These are phyloP conservation scores for Tephrocybe sp. DNA, from an alignment of 768 basidiomycete species.

Conservation along the genomic window DNA sequence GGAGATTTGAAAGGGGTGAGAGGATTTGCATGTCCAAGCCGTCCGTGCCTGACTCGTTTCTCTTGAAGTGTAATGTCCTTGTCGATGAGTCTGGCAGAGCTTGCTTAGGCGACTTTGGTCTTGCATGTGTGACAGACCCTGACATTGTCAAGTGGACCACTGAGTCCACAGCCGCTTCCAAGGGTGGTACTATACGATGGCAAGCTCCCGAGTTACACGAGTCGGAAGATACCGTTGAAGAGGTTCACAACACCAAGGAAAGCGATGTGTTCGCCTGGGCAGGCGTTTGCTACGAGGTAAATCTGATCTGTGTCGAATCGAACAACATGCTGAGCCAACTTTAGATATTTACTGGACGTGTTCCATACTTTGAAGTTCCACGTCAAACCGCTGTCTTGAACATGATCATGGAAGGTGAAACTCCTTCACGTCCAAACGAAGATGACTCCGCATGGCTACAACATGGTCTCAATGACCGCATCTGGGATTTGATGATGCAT, in stretches of 20 bases:
- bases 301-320: too few species aligned
- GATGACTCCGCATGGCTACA: neutral
- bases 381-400: neutral
- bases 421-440: neutral
- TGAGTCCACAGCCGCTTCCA: neutral
- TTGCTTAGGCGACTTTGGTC: neutral
- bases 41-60: too few species aligned
- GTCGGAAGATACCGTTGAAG: neutral
- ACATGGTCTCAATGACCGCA: too few species aligned
- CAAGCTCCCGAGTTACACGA: neutral
- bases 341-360: neutral
- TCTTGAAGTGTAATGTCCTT: neutral
- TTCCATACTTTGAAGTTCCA: neutral
- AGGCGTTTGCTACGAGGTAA: constrained; percentile 3
- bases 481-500: too few species aligned
- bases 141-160: neutral
- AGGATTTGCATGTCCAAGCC: neutral
- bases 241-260: neutral
- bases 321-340: too few species aligned
- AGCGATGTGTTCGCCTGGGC: constrained; percentile 9
- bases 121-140: neutral
- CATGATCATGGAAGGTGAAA: neutral
- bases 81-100: constrained; percentile 1
- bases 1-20: too few species aligned
- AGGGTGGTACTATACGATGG: constrained; percentile 4